Base-by-base conservation (phyloP, 176 grass and related monocot species). In the Eremochloa ophiuroides region DNA sequence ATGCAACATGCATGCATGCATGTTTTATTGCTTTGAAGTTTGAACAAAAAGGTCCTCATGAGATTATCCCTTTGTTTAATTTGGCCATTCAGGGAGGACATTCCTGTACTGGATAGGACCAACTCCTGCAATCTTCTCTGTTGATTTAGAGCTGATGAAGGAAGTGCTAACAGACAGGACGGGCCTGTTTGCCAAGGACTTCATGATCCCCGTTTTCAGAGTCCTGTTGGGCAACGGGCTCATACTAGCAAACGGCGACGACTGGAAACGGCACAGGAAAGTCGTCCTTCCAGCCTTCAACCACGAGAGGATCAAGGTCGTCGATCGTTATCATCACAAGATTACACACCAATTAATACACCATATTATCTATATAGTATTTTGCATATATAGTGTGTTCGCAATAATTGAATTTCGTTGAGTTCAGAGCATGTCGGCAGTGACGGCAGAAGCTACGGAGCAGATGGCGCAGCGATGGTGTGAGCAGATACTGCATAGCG, bases 261-360 rank as follows among this genome's bases (percentile, higher is more conserved):
- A 88, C 6, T 90, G 88, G 91, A 80, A 70, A 34, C 82, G 88
- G 27, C 91, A 90, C 22, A 68, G 82, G 10, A 90, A 70, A 64
- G 67, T 87, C 3, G 41, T 93, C 22, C 69, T 82, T 53, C 91
- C 91, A 23, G 82, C 82, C 8, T 93, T 93, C 85, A 75, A 41
- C 61, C 80, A 85, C 13, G 87, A 93, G 6, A 93, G 82, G n/a
- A 69, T 93, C 61, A 93, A 93, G 91, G 87, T 87, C 3, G 15
- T 31, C 4, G 1, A 0, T 51, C 48, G 8, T 51, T 11, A 4
- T 13, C 46, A 34, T 18, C 40, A 2, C 38, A 17, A 55, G 22
- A 26, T 38, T 8, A 23, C 23, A 8, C 0, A 7, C 23, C 11
- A 7, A 13, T n/a, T 12, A 14, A 43, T 3, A 40, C 4, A 42